phyloP scores from a whole-genome alignment of 2,329 filamentous ascomycete genomes.

The Cercospora berteroae region DNA sequence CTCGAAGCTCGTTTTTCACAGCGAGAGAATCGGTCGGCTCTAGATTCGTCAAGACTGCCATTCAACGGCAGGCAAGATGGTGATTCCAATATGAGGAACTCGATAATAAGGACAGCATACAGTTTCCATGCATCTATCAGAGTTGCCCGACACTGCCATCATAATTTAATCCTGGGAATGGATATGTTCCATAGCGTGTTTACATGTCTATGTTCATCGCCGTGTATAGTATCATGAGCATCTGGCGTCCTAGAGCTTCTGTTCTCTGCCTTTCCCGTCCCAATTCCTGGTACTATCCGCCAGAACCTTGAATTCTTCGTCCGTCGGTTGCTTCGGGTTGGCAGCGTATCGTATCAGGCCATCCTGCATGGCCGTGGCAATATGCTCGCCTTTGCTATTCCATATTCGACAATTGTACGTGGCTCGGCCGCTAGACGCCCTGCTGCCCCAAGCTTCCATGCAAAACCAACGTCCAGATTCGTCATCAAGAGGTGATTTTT shows the following conservation, averaged over 20 bases:
- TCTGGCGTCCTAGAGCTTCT: slow-evolving; percentile 6
- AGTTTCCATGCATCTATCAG: too few species aligned
- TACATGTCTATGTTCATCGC: neutral
- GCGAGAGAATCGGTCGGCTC: too few species aligned
- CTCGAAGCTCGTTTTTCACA: too few species aligned
- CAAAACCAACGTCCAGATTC: slow-evolving; percentile 46
- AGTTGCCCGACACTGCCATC: too few species aligned
- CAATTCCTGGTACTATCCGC: neutral
- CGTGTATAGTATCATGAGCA: neutral
- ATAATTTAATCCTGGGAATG: too few species aligned
- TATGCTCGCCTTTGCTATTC: slow-evolving; percentile 42
- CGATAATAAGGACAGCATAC: too few species aligned
- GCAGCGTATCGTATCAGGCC: slow-evolving; percentile 42
- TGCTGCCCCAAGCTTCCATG: slow-evolving; percentile 50
- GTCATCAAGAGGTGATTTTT: slow-evolving; percentile 33
- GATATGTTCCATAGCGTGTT: neutral
- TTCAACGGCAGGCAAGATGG: too few species aligned
- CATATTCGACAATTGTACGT: slow-evolving; percentile 50
- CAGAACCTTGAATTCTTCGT: slow-evolving; percentile 13
- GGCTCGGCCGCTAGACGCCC: slow-evolving; percentile 47
- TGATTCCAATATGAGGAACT: too few species aligned
- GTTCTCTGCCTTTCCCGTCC: neutral
- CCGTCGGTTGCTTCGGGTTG: slow-evolving; percentile 12
- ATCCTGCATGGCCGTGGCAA: slow-evolving; percentile 52
- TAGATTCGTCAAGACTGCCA: too few species aligned